Evolutionary conservation across 371 early-diverging fungal genomes (phyloP).

Genomic region (Mucor sp.): DNA sequence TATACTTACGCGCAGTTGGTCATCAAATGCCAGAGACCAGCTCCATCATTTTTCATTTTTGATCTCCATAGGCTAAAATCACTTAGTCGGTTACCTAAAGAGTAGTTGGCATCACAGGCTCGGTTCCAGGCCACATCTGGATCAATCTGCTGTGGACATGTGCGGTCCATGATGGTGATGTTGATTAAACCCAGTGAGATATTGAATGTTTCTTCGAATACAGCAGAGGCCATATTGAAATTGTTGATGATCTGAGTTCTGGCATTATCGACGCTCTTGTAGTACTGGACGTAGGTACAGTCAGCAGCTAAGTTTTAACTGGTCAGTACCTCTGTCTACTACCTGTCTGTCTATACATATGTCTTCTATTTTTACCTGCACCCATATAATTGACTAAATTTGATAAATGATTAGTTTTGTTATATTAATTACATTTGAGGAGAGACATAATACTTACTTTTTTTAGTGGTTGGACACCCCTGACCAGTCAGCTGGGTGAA

Average conservation of each 20-base stretch:
- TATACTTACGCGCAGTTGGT: conserved; percentile 74
- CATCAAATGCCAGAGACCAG: conserved; percentile 95
- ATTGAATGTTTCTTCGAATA: conserved; percentile 93
- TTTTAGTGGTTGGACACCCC: conserved; percentile 25
- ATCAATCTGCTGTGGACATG: conserved; percentile 55
- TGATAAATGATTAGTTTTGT: neutral
- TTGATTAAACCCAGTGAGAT: conserved; percentile 84
- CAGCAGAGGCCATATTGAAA: conserved; percentile 77
- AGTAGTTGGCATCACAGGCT: conserved; percentile 71
- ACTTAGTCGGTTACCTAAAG: conserved; percentile 78
- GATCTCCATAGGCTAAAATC: conserved; percentile 94
- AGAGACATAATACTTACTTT: conserved; percentile 19
- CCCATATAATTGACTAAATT: conserved; percentile 43
- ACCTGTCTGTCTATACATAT: neutral
- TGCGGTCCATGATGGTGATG: conserved; percentile 67
- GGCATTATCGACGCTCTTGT: conserved; percentile 59
- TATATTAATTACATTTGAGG: neutral
- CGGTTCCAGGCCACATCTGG: conserved; percentile 71
- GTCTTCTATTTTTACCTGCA: conserved; percentile 23
- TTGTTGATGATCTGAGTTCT: conserved; percentile 72
- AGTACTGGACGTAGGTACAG: conserved; percentile 70
- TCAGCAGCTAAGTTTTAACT: conserved; percentile 60
- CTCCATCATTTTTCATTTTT: conserved; percentile 61
- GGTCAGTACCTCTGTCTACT: neutral
- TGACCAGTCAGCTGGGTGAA: conserved; percentile 4